phyloP scores from a whole-genome alignment of 345 rosid genomes.

The Brassica nigra region DNA sequence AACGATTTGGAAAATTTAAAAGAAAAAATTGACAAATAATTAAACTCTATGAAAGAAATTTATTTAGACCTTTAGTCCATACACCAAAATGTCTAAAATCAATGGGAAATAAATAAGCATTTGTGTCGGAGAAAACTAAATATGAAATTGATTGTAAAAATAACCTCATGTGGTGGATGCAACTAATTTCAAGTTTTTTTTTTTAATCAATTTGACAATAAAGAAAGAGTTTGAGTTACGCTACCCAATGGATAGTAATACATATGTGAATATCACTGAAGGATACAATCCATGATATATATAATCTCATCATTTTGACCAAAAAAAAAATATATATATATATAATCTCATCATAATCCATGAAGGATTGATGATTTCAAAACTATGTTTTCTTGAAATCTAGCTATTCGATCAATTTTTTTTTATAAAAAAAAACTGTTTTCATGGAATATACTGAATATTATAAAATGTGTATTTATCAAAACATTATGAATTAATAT shows the following conservation, averaged over 20 bases:
- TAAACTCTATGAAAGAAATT: neutral
- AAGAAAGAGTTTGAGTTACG: neutral
- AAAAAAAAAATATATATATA: too few relatives aligned
- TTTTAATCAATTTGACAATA: neutral
- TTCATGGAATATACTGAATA: too few relatives aligned
- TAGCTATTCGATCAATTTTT: too few relatives aligned
- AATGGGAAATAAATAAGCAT: neutral
- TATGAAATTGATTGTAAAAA: neutral
- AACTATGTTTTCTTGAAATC: neutral
- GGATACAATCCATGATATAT: neutral
- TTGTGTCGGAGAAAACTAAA: neutral
- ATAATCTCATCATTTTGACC: too few relatives aligned
- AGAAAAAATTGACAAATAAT: neutral
- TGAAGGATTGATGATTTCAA: neutral
- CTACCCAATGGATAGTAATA: neutral
- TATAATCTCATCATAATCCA: too few relatives aligned
- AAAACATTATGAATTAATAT: too few relatives aligned
- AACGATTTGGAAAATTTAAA: neutral
- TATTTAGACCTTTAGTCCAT: neutral
- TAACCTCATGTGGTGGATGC: neutral
- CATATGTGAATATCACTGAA: neutral
- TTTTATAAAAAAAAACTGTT: too few relatives aligned
- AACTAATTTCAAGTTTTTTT: neutral
- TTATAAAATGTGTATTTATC: too few relatives aligned
- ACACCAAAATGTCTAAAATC: neutral